phyloP scores from a whole-genome alignment of 441 rosid species.

The Aleurites moluccanus region DNA sequence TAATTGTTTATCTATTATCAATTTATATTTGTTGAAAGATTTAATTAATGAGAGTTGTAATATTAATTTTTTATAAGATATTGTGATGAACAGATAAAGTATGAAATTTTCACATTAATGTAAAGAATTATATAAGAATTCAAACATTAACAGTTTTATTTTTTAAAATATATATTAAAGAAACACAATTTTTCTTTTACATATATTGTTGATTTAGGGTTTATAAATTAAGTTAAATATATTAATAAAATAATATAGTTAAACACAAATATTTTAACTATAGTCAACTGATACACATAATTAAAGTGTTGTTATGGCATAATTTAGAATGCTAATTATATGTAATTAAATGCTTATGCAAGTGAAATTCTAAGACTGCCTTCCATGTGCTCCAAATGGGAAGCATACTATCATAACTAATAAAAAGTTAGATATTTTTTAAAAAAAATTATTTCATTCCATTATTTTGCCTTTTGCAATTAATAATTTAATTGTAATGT shows the following conservation, averaged over 20 bases:
- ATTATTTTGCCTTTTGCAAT: not conserved
- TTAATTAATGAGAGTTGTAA: no score
- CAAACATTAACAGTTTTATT: no score
- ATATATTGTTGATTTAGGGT: no score
- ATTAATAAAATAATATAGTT: not conserved
- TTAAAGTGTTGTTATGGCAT: not conserved
- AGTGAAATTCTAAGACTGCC: not conserved
- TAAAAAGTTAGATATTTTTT: not conserved
- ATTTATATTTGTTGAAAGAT: no score
- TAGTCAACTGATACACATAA: not conserved
- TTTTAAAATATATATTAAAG: no score
- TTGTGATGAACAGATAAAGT: no score
- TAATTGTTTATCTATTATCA: no score
- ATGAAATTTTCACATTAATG: no score
- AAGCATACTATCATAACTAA: conserved; percentile 1
- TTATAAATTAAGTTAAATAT: not conserved
- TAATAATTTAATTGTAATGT: not conserved
- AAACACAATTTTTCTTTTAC: no score
- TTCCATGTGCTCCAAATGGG: conserved; percentile 9
- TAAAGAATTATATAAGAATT: no score
- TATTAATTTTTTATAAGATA: no score
- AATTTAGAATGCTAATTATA: not conserved
- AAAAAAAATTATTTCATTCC: not conserved
- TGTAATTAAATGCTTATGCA: conserved; percentile 4
- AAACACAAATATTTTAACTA: not conserved